These are phyloP conservation scores for Cadophora malorum DNA, from an alignment of 2,329 filamentous ascomycete species.

Conservation along the genomic window DNA sequence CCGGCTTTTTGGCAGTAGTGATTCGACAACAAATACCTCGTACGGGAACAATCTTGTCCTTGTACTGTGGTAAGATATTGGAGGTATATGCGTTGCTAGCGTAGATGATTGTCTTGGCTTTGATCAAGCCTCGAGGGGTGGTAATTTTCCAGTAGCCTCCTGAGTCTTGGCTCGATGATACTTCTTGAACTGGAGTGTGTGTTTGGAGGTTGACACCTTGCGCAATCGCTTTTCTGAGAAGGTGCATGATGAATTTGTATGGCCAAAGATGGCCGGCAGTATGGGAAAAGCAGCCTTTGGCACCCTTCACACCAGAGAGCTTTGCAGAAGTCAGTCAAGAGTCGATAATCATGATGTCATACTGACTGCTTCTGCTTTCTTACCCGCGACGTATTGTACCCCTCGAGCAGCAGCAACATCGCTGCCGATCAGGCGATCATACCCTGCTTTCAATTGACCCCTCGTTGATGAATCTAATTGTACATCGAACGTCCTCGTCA, in stretches of 20 bases:
- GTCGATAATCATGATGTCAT: background rate
- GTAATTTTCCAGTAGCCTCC: conserved; percentile 51
- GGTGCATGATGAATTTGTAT: conserved; percentile 63
- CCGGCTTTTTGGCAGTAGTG: conserved; percentile 31
- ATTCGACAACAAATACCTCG: conserved; percentile 49
- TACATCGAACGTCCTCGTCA: conserved; percentile 49
- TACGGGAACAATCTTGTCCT: conserved; percentile 63
- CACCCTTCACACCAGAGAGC: conserved; percentile 33
- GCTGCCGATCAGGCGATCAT: background rate
- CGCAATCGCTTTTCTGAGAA: conserved; percentile 54
- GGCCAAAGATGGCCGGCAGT: conserved; percentile 53
- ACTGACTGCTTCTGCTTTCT: conserved; percentile 16
- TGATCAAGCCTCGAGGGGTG: conserved; percentile 61
- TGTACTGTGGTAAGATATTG: conserved; percentile 58
- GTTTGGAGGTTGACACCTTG: conserved; percentile 58
- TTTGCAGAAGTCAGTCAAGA: conserved; percentile 6
- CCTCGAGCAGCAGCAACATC: background rate
- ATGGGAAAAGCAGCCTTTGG: conserved; percentile 19
- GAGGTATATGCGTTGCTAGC: conserved; percentile 74
- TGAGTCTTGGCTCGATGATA: conserved; percentile 20
- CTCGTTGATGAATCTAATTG: conserved; percentile 40
- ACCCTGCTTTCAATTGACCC: background rate
- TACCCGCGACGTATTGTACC: background rate
- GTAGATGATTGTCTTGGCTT: conserved; percentile 61
- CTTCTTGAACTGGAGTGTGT: conserved; percentile 52